Conservation (phyloP, 371 early-diverging fungal genomes). For the Actinomortierella ambigua region DNA sequence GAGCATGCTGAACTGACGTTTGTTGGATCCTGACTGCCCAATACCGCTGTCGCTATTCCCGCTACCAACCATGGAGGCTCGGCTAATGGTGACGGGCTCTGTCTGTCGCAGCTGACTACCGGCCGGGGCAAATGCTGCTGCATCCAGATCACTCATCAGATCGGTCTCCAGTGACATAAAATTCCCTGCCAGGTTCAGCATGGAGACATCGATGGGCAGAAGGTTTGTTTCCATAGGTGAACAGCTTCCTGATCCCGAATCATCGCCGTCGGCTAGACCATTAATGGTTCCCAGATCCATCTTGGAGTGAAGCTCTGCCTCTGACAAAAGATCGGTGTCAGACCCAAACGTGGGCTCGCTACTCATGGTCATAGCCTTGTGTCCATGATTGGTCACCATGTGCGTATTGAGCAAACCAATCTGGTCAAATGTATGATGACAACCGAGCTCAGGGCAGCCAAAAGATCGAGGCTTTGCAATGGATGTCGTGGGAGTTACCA, state of each 20-base stretch:
- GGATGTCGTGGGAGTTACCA: neutral
- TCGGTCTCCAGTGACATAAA: conserved; percentile 7
- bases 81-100: neutral
- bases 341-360: conserved; percentile 11
- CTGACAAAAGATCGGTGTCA: conserved; percentile 18
- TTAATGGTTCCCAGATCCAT: conserved; percentile 15
- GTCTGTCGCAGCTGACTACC: neutral
- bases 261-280: conserved; percentile 9
- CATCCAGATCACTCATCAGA: conserved; percentile 13
- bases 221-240: conserved; percentile 29
- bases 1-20: neutral
- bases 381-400: conserved; percentile 32
- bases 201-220: conserved; percentile 12
- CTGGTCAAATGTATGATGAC: conserved; percentile 21
- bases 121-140: neutral
- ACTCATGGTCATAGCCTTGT: conserved; percentile 22
- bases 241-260: conserved; percentile 14
- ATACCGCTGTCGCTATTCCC: conserved; percentile 5
- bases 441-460: conserved; percentile 26
- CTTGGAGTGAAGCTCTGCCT: conserved; percentile 1
- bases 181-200: conserved; percentile 13
- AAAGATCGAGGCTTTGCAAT: conserved; percentile 15
- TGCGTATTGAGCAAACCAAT: conserved; percentile 21
- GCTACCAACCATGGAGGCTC: neutral
- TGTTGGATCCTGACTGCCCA: conserved; percentile 1